Base-by-base conservation (phyloP, 2,329 filamentous ascomycete species). In the Aschersonia sp. region DNA sequence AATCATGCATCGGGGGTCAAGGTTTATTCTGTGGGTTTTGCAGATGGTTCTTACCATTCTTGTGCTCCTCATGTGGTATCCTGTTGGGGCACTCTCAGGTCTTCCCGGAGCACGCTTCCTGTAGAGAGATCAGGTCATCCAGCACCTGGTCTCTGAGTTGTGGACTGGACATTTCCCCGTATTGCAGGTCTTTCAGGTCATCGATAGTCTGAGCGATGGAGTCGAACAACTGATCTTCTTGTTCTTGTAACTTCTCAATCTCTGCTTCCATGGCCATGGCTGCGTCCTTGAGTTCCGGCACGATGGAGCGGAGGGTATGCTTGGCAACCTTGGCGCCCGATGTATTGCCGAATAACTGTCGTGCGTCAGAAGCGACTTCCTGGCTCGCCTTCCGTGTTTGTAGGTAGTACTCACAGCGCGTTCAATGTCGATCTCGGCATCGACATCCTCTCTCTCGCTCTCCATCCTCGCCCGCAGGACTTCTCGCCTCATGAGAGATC, bases 121-220 rank as follows among this genome's bases (percentile, higher is more conserved):
- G 78, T 42, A 67, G 56, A 35, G 58, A 56, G 12, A 56, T 56
- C n/a, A 92, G 67, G 5, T 81, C 81, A 44, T 81, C 75, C 14
- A 87, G 66, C 32, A 87, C 76, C 54, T 88, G 81, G 44, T 78
- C 72, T 30, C 71, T 71, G 33, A 89, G 65, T 50, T 78, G 71
- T 29, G 71, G 63, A 52, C 85, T 83, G 37, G 76, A 72, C 49
- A 92, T 75, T 48, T 80, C 81, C 39, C 88, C 87, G 57, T 92
- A 90, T 43, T 85, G 79, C 48, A 94, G 70, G 63, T 94, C 86
- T 62, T 87, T 94, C 60, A 95, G 68, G 44, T 76, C 78, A 33
- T 83, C 83, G 12, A 92, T 75, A 0, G 75, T 81, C 48, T 78
- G 72, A 53, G 73, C 73, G 46, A 92, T 73, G 9, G 78, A 75